Conservation (phyloP, 2,329 filamentous ascomycete species). For the Alternaria sp. region DNA sequence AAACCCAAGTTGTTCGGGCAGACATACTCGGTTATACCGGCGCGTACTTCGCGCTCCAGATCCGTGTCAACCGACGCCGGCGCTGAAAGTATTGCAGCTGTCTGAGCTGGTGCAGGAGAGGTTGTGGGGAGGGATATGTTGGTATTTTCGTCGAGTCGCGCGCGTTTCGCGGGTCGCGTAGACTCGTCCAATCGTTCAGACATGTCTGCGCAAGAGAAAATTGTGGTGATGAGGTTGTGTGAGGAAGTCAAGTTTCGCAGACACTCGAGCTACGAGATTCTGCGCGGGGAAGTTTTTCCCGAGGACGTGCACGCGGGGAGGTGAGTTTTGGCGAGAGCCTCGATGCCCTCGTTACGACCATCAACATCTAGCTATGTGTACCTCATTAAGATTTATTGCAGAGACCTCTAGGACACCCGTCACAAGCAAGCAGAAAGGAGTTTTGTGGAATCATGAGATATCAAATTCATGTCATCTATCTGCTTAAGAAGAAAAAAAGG, state of each 20-base stretch:
- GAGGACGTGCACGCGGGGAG: conserved; percentile 25
- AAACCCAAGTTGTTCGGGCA: conserved; percentile 67
- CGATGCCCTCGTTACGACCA: background rate
- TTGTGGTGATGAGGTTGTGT: conserved; percentile 6
- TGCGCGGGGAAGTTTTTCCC: conserved; percentile 42
- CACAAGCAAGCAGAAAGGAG: background rate
- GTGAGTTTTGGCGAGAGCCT: conserved; percentile 20
- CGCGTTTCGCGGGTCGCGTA: conserved; percentile 44
- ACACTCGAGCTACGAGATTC: conserved; percentile 15
- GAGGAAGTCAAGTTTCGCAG: background rate
- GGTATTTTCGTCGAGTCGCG: conserved; percentile 39
- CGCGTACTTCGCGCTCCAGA: conserved; percentile 54
- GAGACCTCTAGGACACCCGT: background rate
- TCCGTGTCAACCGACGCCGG: conserved; percentile 36
- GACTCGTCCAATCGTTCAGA: conserved; percentile 24
- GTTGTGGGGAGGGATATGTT: conserved; percentile 17
- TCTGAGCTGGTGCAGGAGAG: conserved; percentile 2
- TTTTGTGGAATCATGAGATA: background rate
- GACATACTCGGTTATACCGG: conserved; percentile 72
- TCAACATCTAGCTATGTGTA: background rate
- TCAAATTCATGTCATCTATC: conserved; percentile 10
- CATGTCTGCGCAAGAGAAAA: conserved; percentile 16
- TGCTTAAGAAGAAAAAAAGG: background rate
- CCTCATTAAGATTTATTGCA: background rate
- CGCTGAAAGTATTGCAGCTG: conserved; percentile 10